Evolutionary conservation across 176 grass and related monocot genomes (phyloP), one percentile per base, ranked within the genome.

Genomic region (Bromus sterilis): DNA sequence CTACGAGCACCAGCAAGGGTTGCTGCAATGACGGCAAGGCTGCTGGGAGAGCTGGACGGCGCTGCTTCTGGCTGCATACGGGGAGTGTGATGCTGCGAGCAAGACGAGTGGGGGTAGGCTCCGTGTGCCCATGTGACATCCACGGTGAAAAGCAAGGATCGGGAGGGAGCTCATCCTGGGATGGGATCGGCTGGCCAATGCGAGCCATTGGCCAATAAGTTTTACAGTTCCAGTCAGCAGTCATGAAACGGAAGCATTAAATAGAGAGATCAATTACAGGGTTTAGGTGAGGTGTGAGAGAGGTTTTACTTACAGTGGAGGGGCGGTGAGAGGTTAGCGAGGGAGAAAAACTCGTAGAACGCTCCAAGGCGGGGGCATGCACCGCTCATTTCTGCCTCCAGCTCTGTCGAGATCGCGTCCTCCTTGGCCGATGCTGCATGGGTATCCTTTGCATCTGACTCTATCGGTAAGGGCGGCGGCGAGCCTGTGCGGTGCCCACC

Each of bases 321-420:
- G 12, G 95, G 95, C 62, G 90, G 90, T 34, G 90, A 89, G 55
- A 98, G 88, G 84, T 98, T 92, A 61, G 95, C 84, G 23, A 98
- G 92, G 33, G 95, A 98, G 86, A 98, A 98, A 92, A 98, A 98
- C 86, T 98, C 95, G 64, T 98, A 98, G 82, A 98, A 98, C 46
- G 95, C 92, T 31, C 86, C 95, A 30, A 98, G 90, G n/a, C 92
- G 90, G 9, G 95, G 95, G 67, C 90, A 98, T 29, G 88, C 90
- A 78, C 90, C 95, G 86, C 86, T 93, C 88, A 95, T 95, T 88
- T 98, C 95, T 8, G 75, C 88, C 79, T 95, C 95, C 43, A 91
- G 60, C 73, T 95, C 95, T 4, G 78, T 70, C 40, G 82, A 80
- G 2, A 78, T 51, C 4, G 82, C 63, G 39, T 77, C 67, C 61